Evolutionary conservation across 345 rosid species (phyloP).

Genomic region (Pistacia vera): DNA sequence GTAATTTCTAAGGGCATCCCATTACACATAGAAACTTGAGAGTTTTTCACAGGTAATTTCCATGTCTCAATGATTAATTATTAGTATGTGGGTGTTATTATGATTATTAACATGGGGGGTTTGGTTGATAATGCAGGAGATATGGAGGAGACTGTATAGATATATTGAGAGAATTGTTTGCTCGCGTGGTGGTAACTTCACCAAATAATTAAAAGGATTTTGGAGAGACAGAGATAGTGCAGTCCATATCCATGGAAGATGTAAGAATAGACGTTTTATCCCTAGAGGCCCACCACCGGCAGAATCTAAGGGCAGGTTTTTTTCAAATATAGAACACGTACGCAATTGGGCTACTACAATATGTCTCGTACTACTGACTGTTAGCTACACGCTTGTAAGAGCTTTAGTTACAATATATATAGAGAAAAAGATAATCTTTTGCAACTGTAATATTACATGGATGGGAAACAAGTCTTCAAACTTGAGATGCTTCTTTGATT

Average conservation of each 20-base stretch:
- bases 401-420: no score
- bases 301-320: not conserved
- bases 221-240: conserved; percentile 4
- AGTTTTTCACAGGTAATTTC: conserved; percentile 21
- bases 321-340: no score
- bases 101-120: not conserved
- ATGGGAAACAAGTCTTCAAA: no score
- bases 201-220: conserved; percentile 11
- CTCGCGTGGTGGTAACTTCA: conserved; percentile 20
- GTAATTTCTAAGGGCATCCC: conserved; percentile 32
- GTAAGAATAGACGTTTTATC: conserved; percentile 16
- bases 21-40: conserved; percentile 24
- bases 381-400: no score
- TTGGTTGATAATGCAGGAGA: conserved; percentile 13
- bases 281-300: not conserved
- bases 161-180: conserved; percentile 20
- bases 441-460: no score
- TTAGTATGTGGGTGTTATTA: no score
- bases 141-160: conserved; percentile 21
- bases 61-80: not conserved
- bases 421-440: no score
- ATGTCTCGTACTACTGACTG: no score
- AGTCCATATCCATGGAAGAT: conserved; percentile 21
- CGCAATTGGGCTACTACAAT: no score
- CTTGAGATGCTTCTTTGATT: no score